Percentiles rank a stretch among this genome's conserved stretches.
Conservation (phyloP, 23 red algal genomes). For the Agarophyton chilense region DNA sequence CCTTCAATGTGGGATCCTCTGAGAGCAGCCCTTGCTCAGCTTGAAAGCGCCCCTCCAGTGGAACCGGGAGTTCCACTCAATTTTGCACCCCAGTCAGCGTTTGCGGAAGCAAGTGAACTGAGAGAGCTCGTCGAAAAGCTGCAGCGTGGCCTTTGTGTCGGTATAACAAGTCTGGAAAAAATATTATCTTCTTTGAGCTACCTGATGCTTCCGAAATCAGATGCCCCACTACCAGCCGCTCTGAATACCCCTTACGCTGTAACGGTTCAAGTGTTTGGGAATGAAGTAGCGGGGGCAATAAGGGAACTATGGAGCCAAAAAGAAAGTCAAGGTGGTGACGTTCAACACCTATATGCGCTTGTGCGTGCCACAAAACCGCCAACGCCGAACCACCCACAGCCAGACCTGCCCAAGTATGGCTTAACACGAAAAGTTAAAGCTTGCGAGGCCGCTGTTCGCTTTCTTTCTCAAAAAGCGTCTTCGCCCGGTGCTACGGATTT, state of each 20-base stretch:
- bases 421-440: slow-evolving; percentile 42
- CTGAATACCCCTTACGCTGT: slow-evolving; percentile 26
- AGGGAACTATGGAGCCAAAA: slow-evolving; percentile 40
- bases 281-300: slow-evolving; percentile 39
- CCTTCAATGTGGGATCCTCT: slow-evolving; percentile 44
- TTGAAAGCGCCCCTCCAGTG: slow-evolving; percentile 15
- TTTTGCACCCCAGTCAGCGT: slow-evolving; percentile 20
- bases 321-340: slow-evolving; percentile 45
- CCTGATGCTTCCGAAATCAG: slow-evolving; percentile 4
- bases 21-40: slow-evolving; percentile 29
- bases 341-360: slow-evolving; percentile 34
- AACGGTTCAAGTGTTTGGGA: slow-evolving; percentile 58
- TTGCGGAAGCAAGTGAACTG: slow-evolving; percentile 40
- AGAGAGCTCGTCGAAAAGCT: slow-evolving; percentile 28
- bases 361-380: slow-evolving; percentile 25
- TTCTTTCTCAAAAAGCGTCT: slow-evolving; percentile 38
- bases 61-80: neutral
- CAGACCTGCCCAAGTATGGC: neutral
- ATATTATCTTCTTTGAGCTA: slow-evolving; percentile 20
- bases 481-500: neutral
- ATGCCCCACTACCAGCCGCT: slow-evolving; percentile 15
- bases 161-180: slow-evolving; percentile 52
- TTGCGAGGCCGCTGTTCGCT: slow-evolving; percentile 70
- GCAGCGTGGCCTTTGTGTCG: slow-evolving; percentile 27
- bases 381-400: neutral